Conservation (phyloP, 1,284 basidiomycete species). For the Tylopilus orsonianus region DNA sequence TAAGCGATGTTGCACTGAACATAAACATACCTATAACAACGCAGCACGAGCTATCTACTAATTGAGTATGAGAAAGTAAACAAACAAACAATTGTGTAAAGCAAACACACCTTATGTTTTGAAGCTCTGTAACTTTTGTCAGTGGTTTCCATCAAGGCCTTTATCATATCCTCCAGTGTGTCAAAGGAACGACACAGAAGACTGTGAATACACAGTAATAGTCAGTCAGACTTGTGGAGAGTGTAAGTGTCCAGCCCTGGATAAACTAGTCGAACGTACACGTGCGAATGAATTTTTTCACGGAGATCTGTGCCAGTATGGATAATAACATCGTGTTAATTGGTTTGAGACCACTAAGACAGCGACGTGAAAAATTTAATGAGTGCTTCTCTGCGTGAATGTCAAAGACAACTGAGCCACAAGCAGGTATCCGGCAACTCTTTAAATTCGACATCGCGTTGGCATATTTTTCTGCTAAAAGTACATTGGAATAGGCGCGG, state of each 20-base stretch:
- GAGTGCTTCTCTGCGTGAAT: no score
- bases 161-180: background rate
- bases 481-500: no score
- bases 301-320: no score
- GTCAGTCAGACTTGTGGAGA: background rate
- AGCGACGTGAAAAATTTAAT: no score
- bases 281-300: no score
- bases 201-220: background rate
- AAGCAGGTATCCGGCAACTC: no score
- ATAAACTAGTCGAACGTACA: no score
- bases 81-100: background rate
- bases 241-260: background rate
- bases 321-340: no score
- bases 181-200: background rate
- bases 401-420: no score
- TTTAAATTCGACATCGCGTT: no score
- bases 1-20: background rate
- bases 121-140: background rate
- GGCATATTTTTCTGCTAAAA: no score
- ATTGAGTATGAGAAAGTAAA: background rate
- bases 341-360: no score
- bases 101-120: background rate
- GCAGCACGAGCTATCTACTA: background rate
- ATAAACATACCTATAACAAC: background rate
- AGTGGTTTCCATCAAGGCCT: background rate